Evolutionary conservation across 441 rosid genomes (phyloP).

Genomic region (Rhodomyrtus psidioides): DNA sequence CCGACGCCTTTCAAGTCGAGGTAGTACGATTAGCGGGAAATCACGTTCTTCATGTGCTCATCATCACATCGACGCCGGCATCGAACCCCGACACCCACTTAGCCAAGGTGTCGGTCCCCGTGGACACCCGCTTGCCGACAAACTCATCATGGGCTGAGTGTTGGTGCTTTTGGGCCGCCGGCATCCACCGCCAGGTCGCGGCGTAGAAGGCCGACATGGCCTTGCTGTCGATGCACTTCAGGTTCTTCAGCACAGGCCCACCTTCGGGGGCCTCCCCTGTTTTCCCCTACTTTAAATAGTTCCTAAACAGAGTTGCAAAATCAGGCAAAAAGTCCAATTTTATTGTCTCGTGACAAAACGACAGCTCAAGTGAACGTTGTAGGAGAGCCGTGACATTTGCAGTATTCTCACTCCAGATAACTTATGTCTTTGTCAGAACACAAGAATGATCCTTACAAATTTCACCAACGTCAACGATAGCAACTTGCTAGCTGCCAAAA

Average conservation of each 20-base stretch:
- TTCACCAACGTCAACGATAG: neutral
- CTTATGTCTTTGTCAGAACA: neutral
- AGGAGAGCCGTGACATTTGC: no score
- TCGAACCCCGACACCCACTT: slow-evolving; percentile 73
- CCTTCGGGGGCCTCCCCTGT: slow-evolving; percentile 58
- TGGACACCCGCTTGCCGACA: slow-evolving; percentile 73
- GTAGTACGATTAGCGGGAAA: slow-evolving; percentile 73
- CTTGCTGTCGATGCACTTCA: slow-evolving; percentile 70
- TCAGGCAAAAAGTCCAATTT: neutral
- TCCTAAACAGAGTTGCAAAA: slow-evolving; percentile 34
- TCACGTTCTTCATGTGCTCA: slow-evolving; percentile 63
- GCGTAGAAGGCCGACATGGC: slow-evolving; percentile 89
- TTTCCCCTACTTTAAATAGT: slow-evolving; percentile 64
- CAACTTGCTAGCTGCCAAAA: neutral
- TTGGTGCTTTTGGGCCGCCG: slow-evolving; percentile 57
- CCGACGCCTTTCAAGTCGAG: slow-evolving; percentile 77
- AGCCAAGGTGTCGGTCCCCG: slow-evolving; percentile 68
- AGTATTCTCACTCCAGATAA: no score
- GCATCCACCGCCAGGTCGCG: slow-evolving; percentile 84
- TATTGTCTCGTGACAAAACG: neutral
- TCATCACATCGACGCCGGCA: slow-evolving; percentile 62
- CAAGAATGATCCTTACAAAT: neutral
- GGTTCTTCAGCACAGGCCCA: slow-evolving; percentile 67
- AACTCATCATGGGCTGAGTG: slow-evolving; percentile 78
- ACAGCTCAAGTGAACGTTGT: no score